Conservation (phyloP, 2,329 filamentous ascomycete genomes). For the Falciphora oryzae region DNA sequence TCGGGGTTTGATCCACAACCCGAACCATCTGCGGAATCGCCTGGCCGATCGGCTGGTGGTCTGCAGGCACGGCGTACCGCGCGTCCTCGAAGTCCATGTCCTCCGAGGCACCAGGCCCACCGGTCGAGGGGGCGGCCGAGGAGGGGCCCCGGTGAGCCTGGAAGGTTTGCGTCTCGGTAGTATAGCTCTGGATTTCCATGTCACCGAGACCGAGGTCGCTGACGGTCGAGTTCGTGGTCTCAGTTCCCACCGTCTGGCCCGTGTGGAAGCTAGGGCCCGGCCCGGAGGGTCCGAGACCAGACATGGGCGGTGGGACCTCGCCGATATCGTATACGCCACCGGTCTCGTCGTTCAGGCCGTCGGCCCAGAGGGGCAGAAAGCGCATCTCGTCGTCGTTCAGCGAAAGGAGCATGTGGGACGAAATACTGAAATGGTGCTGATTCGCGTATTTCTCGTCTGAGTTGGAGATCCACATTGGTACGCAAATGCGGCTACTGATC, state of each 20-base stretch:
- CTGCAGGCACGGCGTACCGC: constrained; percentile 26
- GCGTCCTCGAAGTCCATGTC: constrained; percentile 28
- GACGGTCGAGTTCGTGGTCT: constrained; percentile 22
- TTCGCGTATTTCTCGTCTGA: not conserved
- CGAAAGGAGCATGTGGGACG: constrained; percentile 43
- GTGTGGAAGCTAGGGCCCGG: constrained; percentile 44
- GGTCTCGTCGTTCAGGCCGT: constrained; percentile 45
- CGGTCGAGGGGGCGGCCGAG: constrained; percentile 21
- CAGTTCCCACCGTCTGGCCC: constrained; percentile 29
- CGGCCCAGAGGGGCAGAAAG: constrained; percentile 61
- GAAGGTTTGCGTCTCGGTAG: constrained; percentile 27
- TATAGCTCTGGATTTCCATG: constrained; percentile 24
- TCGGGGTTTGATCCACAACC: too few relatives aligned
- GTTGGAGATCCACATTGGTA: not conserved
- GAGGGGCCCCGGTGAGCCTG: constrained; percentile 34
- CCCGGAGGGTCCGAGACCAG: constrained; percentile 38
- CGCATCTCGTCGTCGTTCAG: constrained; percentile 52
- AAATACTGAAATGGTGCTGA: constrained; percentile 14
- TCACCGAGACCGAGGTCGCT: constrained; percentile 30
- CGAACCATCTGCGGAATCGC: constrained; percentile 16
- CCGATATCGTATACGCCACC: constrained; percentile 41
- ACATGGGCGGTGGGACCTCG: constrained; percentile 27
- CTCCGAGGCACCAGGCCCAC: constrained; percentile 25
- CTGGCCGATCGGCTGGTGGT: constrained; percentile 20
- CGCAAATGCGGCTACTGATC: not conserved